Conservation (phyloP, 345 rosid genomes). For the Euclidium syriacum region DNA sequence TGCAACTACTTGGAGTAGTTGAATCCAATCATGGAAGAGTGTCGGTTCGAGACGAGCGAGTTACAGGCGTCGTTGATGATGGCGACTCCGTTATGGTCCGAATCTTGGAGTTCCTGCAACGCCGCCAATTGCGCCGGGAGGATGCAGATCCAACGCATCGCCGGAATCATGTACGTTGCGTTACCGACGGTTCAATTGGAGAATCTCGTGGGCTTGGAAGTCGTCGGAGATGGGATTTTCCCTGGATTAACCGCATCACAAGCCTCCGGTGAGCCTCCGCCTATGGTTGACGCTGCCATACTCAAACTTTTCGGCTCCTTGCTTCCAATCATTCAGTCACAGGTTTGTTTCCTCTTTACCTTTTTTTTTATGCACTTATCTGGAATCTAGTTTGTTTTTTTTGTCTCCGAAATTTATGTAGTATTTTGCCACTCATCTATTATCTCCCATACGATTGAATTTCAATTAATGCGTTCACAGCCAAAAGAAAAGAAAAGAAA, state of each 20-base stretch:
- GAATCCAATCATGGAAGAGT: constrained; percentile 16
- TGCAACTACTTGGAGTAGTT: background rate
- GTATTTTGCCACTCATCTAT: background rate
- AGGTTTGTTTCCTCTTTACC: constrained; percentile 32
- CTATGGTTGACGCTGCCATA: constrained; percentile 45
- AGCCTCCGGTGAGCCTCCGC: constrained; percentile 38
- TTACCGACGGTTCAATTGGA: constrained; percentile 36
- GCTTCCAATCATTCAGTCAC: constrained; percentile 22
- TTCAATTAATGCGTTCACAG: constrained; percentile 3
- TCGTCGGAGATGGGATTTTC: constrained; percentile 28
- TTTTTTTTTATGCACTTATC: too few species aligned
- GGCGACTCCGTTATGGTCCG: constrained; percentile 47
- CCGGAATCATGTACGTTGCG: constrained; percentile 45
- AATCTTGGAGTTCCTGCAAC: constrained; percentile 58
- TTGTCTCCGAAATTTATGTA: background rate
- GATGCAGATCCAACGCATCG: constrained; percentile 29
- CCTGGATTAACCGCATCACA: constrained; percentile 24
- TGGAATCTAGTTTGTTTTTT: too few species aligned
- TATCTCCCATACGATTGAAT: background rate
- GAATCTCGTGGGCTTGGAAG: constrained; percentile 8
- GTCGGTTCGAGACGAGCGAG: constrained; percentile 79
- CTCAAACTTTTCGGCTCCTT: constrained; percentile 35
- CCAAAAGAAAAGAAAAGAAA: background rate
- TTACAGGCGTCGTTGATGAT: constrained; percentile 52
- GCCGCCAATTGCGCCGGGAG: background rate